Conservation (phyloP, 169 alveolate genomes). For the Amoebophrya sp. region DNA sequence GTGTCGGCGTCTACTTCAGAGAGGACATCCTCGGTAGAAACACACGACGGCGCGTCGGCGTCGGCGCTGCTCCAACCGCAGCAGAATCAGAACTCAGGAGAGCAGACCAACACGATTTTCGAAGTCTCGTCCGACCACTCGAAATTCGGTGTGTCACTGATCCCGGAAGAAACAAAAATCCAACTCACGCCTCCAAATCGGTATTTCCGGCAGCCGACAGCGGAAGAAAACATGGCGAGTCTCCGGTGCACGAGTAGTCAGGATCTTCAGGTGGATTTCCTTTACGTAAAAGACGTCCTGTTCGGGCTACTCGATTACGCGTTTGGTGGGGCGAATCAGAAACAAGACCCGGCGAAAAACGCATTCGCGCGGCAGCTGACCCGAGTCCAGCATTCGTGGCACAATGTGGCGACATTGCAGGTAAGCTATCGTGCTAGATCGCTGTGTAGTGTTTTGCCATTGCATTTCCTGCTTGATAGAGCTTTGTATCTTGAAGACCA, state of each 20-base stretch:
- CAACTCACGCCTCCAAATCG: neutral
- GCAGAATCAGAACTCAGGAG: no score
- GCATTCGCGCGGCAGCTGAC: neutral
- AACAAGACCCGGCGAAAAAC: neutral
- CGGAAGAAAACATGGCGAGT: neutral
- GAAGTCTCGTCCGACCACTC: no score
- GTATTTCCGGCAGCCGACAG: neutral
- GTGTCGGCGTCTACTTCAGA: no score
- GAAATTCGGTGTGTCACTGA: neutral
- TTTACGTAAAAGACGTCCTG: neutral
- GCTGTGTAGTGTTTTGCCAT: no score
- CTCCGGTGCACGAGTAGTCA: neutral
- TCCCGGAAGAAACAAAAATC: neutral
- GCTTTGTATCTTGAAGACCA: no score
- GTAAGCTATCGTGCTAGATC: no score
- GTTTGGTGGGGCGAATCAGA: neutral
- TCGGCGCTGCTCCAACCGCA: no score
- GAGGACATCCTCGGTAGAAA: no score
- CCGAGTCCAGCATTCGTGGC: neutral
- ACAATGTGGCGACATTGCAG: neutral
- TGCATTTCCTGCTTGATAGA: no score
- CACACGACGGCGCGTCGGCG: no score
- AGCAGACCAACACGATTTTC: no score
- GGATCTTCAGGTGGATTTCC: neutral
- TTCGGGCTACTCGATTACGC: slow-evolving; percentile 3